Evolutionary conservation across 805 yeast genomes (phyloP).

Genomic region (Alloascoidea africana): DNA sequence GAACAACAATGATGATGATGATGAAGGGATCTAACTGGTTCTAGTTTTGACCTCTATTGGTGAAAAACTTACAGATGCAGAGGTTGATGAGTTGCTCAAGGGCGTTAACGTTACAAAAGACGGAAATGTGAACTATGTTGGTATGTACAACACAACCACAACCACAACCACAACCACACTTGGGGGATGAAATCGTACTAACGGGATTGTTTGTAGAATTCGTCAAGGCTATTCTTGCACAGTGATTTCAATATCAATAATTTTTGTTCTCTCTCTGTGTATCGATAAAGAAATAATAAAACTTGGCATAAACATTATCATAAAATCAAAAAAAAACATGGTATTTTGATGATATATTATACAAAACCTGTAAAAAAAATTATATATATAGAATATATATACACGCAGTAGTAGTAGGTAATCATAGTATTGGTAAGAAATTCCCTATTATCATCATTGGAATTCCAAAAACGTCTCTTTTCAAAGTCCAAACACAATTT

Average conservation of each 20-base stretch:
- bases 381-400: not conserved
- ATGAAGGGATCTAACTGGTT: slow-evolving; percentile 1
- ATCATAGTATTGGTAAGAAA: slow-evolving; percentile 57
- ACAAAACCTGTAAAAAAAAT: not conserved
- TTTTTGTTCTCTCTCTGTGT: no score
- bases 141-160: slow-evolving; percentile 10
- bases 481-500: slow-evolving; percentile 82
- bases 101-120: slow-evolving; percentile 91
- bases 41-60: slow-evolving; percentile 80
- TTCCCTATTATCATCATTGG: slow-evolving; percentile 96
- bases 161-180: not conserved
- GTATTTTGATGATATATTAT: not conserved
- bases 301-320: no score
- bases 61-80: slow-evolving; percentile 78
- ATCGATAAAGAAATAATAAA: no score
- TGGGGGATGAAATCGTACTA: no score
- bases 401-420: not conserved
- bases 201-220: no score
- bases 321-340: no score
- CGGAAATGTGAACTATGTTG: slow-evolving; percentile 89
- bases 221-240: slow-evolving; percentile 86
- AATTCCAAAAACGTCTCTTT: slow-evolving; percentile 89
- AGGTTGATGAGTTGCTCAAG: slow-evolving; percentile 90
- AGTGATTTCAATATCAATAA: slow-evolving; percentile 23
- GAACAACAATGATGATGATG: not conserved